A percentile compares a stretch with the other conserved stretches of the same genome.
Conservation (phyloP, 257 asterid species). For the Anisodus acutangulus region DNA sequence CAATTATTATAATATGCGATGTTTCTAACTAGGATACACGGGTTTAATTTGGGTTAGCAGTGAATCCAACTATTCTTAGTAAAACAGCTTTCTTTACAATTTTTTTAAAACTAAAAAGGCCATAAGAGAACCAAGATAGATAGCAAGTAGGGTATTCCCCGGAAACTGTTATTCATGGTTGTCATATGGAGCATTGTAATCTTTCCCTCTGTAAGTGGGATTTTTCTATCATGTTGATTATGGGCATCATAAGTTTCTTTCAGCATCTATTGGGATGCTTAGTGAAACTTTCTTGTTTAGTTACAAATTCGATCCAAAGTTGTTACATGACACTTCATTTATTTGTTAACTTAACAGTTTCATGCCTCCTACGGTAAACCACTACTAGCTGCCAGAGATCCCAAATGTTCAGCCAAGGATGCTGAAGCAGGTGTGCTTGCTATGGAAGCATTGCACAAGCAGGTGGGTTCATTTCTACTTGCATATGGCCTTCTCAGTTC, state of each 20-base stretch:
- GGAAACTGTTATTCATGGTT: background rate
- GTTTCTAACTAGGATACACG: background rate
- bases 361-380: slow-evolving; percentile 98
- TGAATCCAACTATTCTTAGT: background rate
- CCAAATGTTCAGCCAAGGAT: slow-evolving; percentile 96
- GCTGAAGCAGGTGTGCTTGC: slow-evolving; percentile 98
- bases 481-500: background rate
- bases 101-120: background rate
- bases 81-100: background rate
- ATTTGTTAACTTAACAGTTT: slow-evolving; percentile 62
- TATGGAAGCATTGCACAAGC: slow-evolving; percentile 99
- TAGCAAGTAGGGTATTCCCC: slow-evolving; percentile 1
- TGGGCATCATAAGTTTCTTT: slow-evolving; percentile 7
- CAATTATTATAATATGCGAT: background rate
- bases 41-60: background rate
- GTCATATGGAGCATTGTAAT: background rate
- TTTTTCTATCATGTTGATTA: slow-evolving; percentile 1
- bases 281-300: background rate
- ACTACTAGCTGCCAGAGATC: slow-evolving; percentile 87
- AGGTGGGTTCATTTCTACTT: slow-evolving; percentile 51
- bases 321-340: background rate
- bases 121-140: background rate
- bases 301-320: slow-evolving; percentile 18
- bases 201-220: background rate
- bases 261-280: slow-evolving; percentile 18